Conservation (phyloP, 257 asterid genomes). For the Primulina eburnea region DNA sequence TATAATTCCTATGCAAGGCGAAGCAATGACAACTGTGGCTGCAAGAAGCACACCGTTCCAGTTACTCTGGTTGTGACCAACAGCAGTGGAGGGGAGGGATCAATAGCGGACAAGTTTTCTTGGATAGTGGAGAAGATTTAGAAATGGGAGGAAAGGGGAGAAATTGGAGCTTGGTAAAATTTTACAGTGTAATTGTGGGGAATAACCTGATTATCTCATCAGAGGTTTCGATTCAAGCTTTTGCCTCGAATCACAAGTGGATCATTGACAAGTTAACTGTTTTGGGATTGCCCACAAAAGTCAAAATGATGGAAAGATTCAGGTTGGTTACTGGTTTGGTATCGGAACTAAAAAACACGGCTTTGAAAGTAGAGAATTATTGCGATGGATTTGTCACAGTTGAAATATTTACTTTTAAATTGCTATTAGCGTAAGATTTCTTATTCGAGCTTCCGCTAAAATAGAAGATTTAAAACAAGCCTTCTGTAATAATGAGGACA, state of each 20-base stretch:
- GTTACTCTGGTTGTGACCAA: constrained; percentile 37
- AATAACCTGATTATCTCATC: constrained; percentile 36
- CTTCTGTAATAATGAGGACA: neutral
- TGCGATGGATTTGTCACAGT: constrained; percentile 28
- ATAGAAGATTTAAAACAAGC: constrained; percentile 1
- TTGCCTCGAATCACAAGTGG: constrained; percentile 41
- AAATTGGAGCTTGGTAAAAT: constrained; percentile 40
- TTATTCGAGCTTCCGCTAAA: constrained; percentile 25
- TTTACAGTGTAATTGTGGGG: constrained; percentile 24
- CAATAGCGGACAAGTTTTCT: constrained; percentile 50
- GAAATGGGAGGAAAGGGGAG: constrained; percentile 44
- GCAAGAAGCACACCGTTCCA: constrained; percentile 48
- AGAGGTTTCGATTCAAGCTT: constrained; percentile 35
- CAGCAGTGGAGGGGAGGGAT: constrained; percentile 5
- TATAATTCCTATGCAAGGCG: constrained; percentile 57
- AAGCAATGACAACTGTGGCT: constrained; percentile 49
- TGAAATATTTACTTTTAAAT: constrained; percentile 31
- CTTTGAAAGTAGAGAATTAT: constrained; percentile 2
- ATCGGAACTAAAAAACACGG: constrained; percentile 11
- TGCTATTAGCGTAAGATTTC: constrained; percentile 38
- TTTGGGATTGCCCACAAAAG: constrained; percentile 33
- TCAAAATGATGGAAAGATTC: constrained; percentile 23
- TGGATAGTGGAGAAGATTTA: constrained; percentile 58
- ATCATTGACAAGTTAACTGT: constrained; percentile 29
- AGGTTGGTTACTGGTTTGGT: constrained; percentile 19